These are phyloP conservation scores for Colletotrichum tamarilloi DNA, from an alignment of 2,329 filamentous ascomycete genomes.

Conservation along the genomic window DNA sequence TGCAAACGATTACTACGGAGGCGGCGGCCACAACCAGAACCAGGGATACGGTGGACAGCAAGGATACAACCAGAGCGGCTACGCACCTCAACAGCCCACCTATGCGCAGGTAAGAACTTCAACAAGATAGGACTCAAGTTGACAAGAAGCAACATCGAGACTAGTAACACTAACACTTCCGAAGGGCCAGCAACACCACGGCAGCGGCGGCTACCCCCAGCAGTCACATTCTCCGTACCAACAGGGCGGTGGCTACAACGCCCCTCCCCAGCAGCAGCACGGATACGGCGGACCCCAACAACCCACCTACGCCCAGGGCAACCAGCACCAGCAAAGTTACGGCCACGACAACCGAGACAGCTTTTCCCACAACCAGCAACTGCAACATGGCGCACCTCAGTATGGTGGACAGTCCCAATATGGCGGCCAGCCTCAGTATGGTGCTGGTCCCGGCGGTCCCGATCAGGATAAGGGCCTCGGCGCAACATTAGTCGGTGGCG, in stretches of 20 bases:
- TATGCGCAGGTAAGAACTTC: slow-evolving; percentile 41
- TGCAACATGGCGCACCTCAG: slow-evolving; percentile 34
- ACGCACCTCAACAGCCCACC: slow-evolving; percentile 39
- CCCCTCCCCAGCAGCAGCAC: slow-evolving; percentile 25
- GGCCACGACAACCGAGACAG: slow-evolving; percentile 43
- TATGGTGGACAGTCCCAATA: slow-evolving; percentile 33
- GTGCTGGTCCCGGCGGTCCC: slow-evolving; percentile 40
- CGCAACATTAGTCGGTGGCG: slow-evolving; percentile 63
- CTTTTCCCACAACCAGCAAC: slow-evolving; percentile 37
- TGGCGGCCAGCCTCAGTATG: slow-evolving; percentile 26
- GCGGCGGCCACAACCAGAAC: slow-evolving; percentile 37
- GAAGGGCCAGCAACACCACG: slow-evolving; percentile 32
- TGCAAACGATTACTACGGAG: slow-evolving; percentile 51
- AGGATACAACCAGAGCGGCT: slow-evolving; percentile 37
- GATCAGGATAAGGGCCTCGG: slow-evolving; percentile 65
- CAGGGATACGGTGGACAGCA: slow-evolving; percentile 38
- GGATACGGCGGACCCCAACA: slow-evolving; percentile 35
- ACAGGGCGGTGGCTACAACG: slow-evolving; percentile 37
- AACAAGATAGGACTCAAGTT: neutral
- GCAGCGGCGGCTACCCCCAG: slow-evolving; percentile 34
- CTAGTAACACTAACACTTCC: neutral
- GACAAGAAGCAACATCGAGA: neutral
- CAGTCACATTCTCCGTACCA: slow-evolving; percentile 38
- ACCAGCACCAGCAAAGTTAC: slow-evolving; percentile 44
- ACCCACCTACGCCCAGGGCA: slow-evolving; percentile 20